Conservation (phyloP, 257 asterid species). For the Eustoma russellianum region DNA sequence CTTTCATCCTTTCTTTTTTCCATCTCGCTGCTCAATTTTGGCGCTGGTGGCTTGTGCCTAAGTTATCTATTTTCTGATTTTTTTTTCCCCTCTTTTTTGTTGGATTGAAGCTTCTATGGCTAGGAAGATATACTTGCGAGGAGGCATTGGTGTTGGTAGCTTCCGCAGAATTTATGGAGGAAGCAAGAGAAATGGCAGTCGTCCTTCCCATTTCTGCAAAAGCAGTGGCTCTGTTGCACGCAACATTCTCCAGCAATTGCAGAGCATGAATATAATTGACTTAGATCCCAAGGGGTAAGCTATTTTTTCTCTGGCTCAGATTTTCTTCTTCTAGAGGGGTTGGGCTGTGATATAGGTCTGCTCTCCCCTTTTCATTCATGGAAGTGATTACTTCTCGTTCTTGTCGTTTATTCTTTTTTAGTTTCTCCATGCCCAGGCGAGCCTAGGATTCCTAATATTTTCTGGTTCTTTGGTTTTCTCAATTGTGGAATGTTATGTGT, state of each 20-base stretch:
- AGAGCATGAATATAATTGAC: slow-evolving; percentile 47
- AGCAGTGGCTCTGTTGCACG: slow-evolving; percentile 66
- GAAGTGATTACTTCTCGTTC: background rate
- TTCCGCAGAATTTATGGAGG: slow-evolving; percentile 80
- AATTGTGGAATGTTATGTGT: no score
- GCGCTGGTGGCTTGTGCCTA: no score
- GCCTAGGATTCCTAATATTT: no score
- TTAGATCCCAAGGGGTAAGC: slow-evolving; percentile 50
- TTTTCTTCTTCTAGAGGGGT: no score
- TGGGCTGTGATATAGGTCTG: background rate
- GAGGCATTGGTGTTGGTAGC: slow-evolving; percentile 81
- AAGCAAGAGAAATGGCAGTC: slow-evolving; percentile 71
- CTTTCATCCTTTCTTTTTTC: background rate
- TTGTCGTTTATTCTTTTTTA: no score
- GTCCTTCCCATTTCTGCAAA: slow-evolving; percentile 55
- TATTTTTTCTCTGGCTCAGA: background rate
- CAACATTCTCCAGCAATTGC: slow-evolving; percentile 59
- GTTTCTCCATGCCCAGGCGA: no score
- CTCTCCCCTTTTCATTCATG: background rate
- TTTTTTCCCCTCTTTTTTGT: background rate
- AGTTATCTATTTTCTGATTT: no score
- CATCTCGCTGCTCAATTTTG: background rate
- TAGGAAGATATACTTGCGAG: slow-evolving; percentile 66
- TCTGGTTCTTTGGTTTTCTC: no score
- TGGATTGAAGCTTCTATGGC: slow-evolving; percentile 68